Percentiles rank a stretch among this genome's conserved stretches.
These are phyloP conservation scores for Microbotryomycetes sp. DNA, from an alignment of 1,284 basidiomycete genomes.

Conservation along the genomic window DNA sequence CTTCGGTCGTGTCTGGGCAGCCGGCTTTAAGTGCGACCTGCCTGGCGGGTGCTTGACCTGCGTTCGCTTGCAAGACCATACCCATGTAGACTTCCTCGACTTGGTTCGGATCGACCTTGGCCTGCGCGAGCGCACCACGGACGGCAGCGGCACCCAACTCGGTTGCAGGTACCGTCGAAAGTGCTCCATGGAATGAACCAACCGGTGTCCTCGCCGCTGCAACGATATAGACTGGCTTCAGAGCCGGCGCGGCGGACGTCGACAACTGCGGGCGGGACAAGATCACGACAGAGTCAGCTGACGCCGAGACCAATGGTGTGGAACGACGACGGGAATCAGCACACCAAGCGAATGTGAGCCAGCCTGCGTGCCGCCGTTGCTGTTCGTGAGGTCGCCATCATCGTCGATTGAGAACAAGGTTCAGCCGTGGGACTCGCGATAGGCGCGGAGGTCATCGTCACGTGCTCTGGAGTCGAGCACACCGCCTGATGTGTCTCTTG, in stretches of 20 bases:
- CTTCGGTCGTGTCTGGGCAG: slow-evolving; percentile 73
- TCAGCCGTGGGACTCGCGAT: too few species aligned
- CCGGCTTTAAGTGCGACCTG: slow-evolving; percentile 70
- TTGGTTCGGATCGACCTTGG: slow-evolving; percentile 69
- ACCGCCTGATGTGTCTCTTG: too few species aligned
- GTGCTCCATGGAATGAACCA: slow-evolving; percentile 57
- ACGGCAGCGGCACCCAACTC: slow-evolving; percentile 82
- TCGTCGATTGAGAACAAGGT: not conserved
- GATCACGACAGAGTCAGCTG: not conserved
- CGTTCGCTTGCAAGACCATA: slow-evolving; percentile 51
- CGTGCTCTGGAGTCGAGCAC: too few species aligned
- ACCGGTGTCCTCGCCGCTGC: not conserved
- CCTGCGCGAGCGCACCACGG: slow-evolving; percentile 77
- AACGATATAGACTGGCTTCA: not conserved
- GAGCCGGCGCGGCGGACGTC: not conserved
- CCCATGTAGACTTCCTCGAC: slow-evolving; percentile 95
- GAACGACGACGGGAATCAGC: not conserved
- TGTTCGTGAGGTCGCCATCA: not conserved
- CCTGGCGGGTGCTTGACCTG: slow-evolving; percentile 44
- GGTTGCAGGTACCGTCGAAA: slow-evolving; percentile 77
- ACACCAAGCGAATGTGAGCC: not conserved
- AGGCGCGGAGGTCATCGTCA: too few species aligned
- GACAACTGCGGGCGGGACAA: not conserved
- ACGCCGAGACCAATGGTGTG: not conserved
- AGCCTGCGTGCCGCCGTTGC: not conserved